Evolutionary conservation across 2,329 filamentous ascomycete genomes (phyloP).

Genomic region (Fusarium burgessii): DNA sequence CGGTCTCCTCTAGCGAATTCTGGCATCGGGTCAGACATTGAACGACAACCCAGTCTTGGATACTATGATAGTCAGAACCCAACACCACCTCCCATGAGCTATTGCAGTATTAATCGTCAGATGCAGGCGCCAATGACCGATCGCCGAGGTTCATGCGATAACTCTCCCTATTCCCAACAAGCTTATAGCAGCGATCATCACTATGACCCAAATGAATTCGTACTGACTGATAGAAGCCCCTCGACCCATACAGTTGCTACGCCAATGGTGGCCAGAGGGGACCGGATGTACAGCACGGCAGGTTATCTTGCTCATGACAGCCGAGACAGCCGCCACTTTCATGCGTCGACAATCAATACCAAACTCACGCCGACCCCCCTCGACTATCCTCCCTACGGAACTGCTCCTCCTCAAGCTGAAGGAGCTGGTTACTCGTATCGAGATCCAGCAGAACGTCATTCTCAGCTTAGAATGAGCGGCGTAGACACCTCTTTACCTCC

Average conservation of each 20-base stretch:
- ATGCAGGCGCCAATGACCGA: constrained; percentile 36
- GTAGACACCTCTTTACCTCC: neutral
- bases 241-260: neutral
- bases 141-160: constrained; percentile 35
- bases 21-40: constrained; percentile 16
- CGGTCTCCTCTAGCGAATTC: constrained; percentile 17
- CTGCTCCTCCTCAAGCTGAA: constrained; percentile 1
- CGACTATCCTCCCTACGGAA: neutral
- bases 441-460: neutral
- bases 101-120: constrained; percentile 39
- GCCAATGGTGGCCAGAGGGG: neutral
- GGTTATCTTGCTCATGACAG: neutral
- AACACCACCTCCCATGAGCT: constrained; percentile 26
- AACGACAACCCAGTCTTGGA: constrained; percentile 36
- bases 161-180: neutral
- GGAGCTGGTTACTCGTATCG: constrained; percentile 8
- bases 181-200: neutral
- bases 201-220: constrained; percentile 12
- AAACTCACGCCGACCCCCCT: constrained; percentile 6
- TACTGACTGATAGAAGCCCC: constrained; percentile 19
- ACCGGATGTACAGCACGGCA: neutral
- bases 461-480: neutral
- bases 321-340: constrained; percentile 1
- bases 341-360: neutral
- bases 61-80: constrained; percentile 44